Evolutionary conservation across 805 yeast genomes (phyloP), one percentile per base, ranked within the genome.

Genomic region (Metschnikowia vanudenii): DNA sequence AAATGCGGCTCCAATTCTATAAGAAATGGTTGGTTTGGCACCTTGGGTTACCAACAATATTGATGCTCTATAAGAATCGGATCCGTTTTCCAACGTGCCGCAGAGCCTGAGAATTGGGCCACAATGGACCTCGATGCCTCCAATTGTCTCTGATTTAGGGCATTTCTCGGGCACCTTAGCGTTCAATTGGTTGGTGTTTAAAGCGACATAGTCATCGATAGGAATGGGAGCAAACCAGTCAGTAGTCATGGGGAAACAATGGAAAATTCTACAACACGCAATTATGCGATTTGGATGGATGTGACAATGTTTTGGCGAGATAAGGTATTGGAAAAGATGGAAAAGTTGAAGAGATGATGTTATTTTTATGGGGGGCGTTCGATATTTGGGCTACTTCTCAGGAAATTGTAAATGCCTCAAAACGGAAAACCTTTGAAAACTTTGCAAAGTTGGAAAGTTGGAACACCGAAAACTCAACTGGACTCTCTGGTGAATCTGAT

Each of bases 31-130:
- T 0, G 76, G 75, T 11, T 62, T 45, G 2, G 47, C 53, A 50
- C 76, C 80, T 51, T 76, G 73, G 16, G 81, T 69, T 2, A 90
- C 90, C 22, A 91, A 61, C 63, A 88, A 53, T 18, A 88, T 69
- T 2, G 87, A 70, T 3, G 85, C 97, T 22, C 90, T 65, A 68
- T 89, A 91, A 36, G 77, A 69, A 22, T 62, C 53, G 7, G 67
- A 39, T 3, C 68, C 62, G 3, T 69, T 67, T 52, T 86, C 89
- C 37, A 73, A 67, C 39, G 85, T 79, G 6, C 85, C 90, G 48
- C 81, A 67, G 39, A 84, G 76, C 47, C 94, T 73, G 40, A 91
- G 65, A 26, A 84, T 69, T 0, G 98, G 98, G 1, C 98, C 98
- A 61, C 88, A 82, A 41, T 74, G 68, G 17, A 83, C 69, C 33